These are phyloP conservation scores for Lathyrus oleraceus DNA, from an alignment of 306 rosid genomes.

Conservation along the genomic window DNA sequence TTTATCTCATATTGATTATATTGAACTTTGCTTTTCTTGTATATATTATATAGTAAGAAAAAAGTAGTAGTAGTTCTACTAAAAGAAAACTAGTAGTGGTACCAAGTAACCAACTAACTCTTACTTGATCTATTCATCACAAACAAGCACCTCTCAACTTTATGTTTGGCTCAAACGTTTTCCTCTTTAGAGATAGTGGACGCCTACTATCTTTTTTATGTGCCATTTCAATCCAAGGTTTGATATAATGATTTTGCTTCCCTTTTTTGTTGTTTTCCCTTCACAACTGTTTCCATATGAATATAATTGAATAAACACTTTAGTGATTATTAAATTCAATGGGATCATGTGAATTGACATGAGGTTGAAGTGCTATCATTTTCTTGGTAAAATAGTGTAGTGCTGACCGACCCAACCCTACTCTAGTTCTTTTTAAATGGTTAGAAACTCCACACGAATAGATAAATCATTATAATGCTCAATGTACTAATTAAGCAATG, in stretches of 20 bases:
- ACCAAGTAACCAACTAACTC: neutral
- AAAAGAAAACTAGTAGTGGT: neutral
- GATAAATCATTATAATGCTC: too few species aligned
- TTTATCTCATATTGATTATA: too few species aligned
- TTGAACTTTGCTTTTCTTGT: too few species aligned
- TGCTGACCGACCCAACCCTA: constrained; percentile 41
- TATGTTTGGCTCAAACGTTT: constrained; percentile 21
- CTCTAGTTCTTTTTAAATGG: neutral
- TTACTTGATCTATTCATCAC: neutral
- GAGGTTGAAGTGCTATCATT: constrained; percentile 40
- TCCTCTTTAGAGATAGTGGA: constrained; percentile 5
- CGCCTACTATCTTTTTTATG: constrained; percentile 27
- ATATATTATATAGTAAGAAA: too few species aligned
- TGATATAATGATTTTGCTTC: constrained; percentile 23
- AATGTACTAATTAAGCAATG: too few species aligned
- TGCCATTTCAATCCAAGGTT: constrained; percentile 40
- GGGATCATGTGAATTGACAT: constrained; percentile 13
- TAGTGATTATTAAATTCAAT: constrained; percentile 22
- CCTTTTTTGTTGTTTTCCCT: constrained; percentile 12
- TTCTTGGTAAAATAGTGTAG: constrained; percentile 44
- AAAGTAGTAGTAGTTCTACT: too few species aligned
- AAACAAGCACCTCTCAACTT: neutral
- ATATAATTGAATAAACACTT: constrained; percentile 32
- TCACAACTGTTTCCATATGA: constrained; percentile 25
- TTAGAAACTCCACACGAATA: too few species aligned